phyloP scores from a whole-genome alignment of 495 filamentous ascomycete species.

The Xylaria telfairii region DNA sequence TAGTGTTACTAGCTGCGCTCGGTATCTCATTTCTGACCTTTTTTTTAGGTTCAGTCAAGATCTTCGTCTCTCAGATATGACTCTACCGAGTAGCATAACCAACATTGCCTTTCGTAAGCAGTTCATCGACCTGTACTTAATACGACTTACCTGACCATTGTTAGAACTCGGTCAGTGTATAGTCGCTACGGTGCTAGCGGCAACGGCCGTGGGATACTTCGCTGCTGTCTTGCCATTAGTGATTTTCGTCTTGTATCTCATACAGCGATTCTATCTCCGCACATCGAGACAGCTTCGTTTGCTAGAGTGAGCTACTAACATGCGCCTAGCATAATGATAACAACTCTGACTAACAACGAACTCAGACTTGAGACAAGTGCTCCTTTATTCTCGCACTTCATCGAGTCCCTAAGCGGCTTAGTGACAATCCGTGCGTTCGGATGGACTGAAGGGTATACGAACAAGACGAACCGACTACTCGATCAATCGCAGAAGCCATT shows the following conservation, averaged over 20 bases:
- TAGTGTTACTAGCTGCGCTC: not conserved
- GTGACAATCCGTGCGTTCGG: conserved; percentile 63
- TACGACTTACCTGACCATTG: not conserved
- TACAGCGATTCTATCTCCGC: conserved; percentile 65
- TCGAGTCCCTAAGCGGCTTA: conserved; percentile 54
- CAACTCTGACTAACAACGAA: conserved; percentile 26
- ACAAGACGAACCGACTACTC: conserved; percentile 53
- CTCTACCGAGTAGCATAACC: conserved; percentile 3
- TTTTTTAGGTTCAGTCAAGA: conserved; percentile 15
- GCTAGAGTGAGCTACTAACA: conserved; percentile 47
- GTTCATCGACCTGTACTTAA: not conserved
- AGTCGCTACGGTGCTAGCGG: conserved; percentile 25
- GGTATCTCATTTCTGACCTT: not conserved
- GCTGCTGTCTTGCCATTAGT: conserved; percentile 30
- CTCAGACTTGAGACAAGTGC: conserved; percentile 16
- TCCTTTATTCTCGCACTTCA: conserved; percentile 50
- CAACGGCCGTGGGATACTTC: conserved; percentile 28
- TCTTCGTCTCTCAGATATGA: conserved; percentile 18
- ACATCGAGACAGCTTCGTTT: conserved; percentile 66
- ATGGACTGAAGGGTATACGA: conserved; percentile 54
- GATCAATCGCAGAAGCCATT: conserved; percentile 63
- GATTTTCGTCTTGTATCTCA: conserved; percentile 49
- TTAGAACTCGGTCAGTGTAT: conserved; percentile 24
- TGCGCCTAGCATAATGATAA: not conserved
- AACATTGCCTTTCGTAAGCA: conserved; percentile 16